Base-by-base conservation (phyloP, 164 flowering plant species). In the grape (Vitis vinifera) region DNA sequence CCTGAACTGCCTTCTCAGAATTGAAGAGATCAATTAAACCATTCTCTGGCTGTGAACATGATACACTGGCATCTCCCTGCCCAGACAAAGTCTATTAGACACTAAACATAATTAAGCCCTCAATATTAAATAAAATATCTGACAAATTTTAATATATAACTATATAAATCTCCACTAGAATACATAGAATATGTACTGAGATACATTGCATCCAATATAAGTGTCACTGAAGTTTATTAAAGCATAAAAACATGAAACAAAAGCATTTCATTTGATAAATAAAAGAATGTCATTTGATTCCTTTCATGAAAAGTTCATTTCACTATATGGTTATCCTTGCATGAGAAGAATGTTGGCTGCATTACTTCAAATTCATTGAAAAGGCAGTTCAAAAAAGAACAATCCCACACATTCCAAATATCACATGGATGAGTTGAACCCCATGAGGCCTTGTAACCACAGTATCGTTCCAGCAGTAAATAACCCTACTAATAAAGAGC, bases 1-100 rank as follows among this genome's bases (percentile, higher is more conserved):
- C 97, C 66, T 83, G 79, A 53, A 83, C 82, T 50, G 84, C 84
- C 66, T 81, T 89, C 73, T 88, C 96, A n/a, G 93, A 83, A 69
- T 82, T 82, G 67, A 81, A 48, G 10, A 74, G 55, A 73, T 81
- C 88, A 53, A 58, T 55, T 67, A 59, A 76, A 63, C 92, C 93
- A 78, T 89, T 89, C 68, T 89, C 97, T 60, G 65, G 56, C 27
- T 77, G 81, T 51, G 83, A 73, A 65, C 67, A 65, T 23, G 83
- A 71, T 47, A 58, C 65, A 64, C 67, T 82, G 17, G 79, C 88
- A 79, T 75, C 85, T 55, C 83, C 93, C 86, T 87, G 71, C 72
- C 47, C 71, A 74, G 14, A 70, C 11, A 65, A 62, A 51, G 30
- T 71, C 59, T 53, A 69, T 49, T 58, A 72, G 51, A 30, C 9